Conservation (phyloP, 805 yeast genomes). For the Limtongozyma cylindracea region DNA sequence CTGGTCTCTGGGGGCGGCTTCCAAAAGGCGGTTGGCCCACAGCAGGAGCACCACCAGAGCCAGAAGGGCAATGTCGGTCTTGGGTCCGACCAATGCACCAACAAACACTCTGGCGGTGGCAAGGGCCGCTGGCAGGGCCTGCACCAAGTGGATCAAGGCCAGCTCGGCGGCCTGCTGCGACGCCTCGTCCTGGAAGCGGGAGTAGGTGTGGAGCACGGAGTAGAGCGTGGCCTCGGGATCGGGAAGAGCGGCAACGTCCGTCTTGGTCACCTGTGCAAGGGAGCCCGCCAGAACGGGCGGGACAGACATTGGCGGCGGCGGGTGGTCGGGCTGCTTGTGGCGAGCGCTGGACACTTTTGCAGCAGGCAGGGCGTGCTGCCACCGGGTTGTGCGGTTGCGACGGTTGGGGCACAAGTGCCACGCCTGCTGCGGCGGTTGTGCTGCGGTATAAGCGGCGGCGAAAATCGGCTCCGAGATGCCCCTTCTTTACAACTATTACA, state of each 20-base stretch:
- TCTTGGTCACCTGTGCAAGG: constrained; percentile 1
- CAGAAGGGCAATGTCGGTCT: constrained; percentile 18
- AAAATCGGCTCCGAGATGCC: constrained; percentile 1
- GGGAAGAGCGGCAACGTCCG: not conserved
- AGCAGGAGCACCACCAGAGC: constrained; percentile 30
- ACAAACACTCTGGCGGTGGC: constrained; percentile 10
- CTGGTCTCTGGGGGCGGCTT: constrained; percentile 3
- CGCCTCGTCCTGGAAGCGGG: constrained; percentile 20
- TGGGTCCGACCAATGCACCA: constrained; percentile 10
- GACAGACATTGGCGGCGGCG: constrained; percentile 8
- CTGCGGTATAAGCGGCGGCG: constrained; percentile 3
- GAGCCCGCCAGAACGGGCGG: constrained; percentile 6
- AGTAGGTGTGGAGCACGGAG: constrained; percentile 18
- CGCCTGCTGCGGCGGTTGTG: not conserved
- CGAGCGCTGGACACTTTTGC: not conserved
- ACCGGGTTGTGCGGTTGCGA: not conserved
- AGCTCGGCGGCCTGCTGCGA: constrained; percentile 19
- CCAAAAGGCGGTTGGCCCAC: constrained; percentile 22
- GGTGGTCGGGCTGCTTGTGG: constrained; percentile 1
- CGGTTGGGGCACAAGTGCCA: not conserved
- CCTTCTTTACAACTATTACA: constrained; percentile 25
- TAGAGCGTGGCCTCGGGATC: constrained; percentile 1
- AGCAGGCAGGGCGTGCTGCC: not conserved
- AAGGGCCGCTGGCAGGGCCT: constrained; percentile 8
- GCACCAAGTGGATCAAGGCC: constrained; percentile 13